Percentiles rank a stretch among this genome's conserved stretches.
phyloP scores from a whole-genome alignment of 2,329 filamentous ascomycete genomes.

The Aspergillus uvarum region DNA sequence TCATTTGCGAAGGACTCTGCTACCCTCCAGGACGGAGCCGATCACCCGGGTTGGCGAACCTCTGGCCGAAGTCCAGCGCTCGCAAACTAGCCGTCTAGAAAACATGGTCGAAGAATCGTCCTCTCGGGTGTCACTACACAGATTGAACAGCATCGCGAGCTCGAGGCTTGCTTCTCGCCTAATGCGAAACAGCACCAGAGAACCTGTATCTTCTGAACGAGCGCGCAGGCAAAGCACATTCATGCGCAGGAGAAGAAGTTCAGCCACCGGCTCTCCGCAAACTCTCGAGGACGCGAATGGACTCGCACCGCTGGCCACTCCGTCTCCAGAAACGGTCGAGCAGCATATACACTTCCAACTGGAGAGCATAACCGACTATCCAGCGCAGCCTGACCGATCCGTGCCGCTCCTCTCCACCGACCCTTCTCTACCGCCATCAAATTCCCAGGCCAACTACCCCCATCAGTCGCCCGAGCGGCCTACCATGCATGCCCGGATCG shows the following conservation, averaged over 20 bases:
- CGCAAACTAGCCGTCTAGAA: slow-evolving; percentile 29
- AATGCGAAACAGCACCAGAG: slow-evolving; percentile 21
- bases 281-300: slow-evolving; percentile 5
- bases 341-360: not conserved
- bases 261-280: slow-evolving; percentile 7
- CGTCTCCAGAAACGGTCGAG: not conserved
- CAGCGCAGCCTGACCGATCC: not conserved
- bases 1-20: slow-evolving; percentile 34
- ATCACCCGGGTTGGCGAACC: slow-evolving; percentile 12
- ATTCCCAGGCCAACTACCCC: not conserved
- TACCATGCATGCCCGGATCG: not conserved
- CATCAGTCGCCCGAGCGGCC: not conserved
- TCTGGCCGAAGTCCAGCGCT: slow-evolving; percentile 19
- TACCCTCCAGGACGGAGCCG: slow-evolving; percentile 28
- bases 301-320: not conserved
- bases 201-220: slow-evolving; percentile 15
- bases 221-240: slow-evolving; percentile 15
- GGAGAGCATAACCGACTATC: not conserved
- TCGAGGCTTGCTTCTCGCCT: slow-evolving; percentile 17
- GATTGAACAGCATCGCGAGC: slow-evolving; percentile 29
- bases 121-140: slow-evolving; percentile 28
- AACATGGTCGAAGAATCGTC: slow-evolving; percentile 21
- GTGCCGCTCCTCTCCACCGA: not conserved
- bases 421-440: not conserved
- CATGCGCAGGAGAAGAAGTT: slow-evolving; percentile 13